A percentile compares a stretch with the other conserved stretches of the same genome.
Evolutionary conservation across 768 basidiomycete genomes (phyloP).

Genomic region (Kwoniella shandongensis): DNA sequence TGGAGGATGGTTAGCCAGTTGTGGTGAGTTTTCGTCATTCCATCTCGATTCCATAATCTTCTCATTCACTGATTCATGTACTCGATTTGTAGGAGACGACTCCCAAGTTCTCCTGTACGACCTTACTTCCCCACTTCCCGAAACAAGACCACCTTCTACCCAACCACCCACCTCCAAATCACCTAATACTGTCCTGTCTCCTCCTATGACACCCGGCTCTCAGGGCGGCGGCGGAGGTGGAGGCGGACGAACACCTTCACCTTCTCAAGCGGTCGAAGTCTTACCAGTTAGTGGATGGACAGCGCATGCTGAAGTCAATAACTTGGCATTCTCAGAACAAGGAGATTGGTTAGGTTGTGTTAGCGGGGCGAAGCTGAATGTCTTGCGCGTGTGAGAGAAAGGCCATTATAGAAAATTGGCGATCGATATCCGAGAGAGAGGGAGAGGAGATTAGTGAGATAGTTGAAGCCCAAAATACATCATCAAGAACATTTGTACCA

Average conservation of each 20-base stretch:
- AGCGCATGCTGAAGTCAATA: constrained; percentile 44
- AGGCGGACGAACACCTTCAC: constrained; percentile 18
- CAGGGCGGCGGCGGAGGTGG: not conserved
- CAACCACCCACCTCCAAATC: constrained; percentile 20
- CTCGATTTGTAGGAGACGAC: constrained; percentile 71
- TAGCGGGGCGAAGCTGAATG: constrained; percentile 43
- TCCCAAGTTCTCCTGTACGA: constrained; percentile 94
- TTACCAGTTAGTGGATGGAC: constrained; percentile 43
- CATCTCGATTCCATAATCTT: not conserved
- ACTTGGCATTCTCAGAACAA: constrained; percentile 43
- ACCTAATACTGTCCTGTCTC: constrained; percentile 23
- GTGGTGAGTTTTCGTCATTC: constrained; percentile 60
- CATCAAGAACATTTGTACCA: too few relatives aligned
- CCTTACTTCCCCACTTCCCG: constrained; percentile 55
- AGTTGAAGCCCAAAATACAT: too few relatives aligned
- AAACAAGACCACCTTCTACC: constrained; percentile 46
- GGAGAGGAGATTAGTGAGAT: too few relatives aligned
- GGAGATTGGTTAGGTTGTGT: constrained; percentile 52
- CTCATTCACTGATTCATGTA: constrained; percentile 10
- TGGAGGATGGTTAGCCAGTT: constrained; percentile 79
- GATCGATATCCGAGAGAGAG: too few relatives aligned
- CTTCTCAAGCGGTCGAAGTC: constrained; percentile 28
- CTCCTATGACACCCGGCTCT: constrained; percentile 26
- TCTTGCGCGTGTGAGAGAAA: constrained; percentile 42
- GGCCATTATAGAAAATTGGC: too few relatives aligned